Conservation (phyloP, 2,329 filamentous ascomycete genomes). For the Fusarium sp. region DNA sequence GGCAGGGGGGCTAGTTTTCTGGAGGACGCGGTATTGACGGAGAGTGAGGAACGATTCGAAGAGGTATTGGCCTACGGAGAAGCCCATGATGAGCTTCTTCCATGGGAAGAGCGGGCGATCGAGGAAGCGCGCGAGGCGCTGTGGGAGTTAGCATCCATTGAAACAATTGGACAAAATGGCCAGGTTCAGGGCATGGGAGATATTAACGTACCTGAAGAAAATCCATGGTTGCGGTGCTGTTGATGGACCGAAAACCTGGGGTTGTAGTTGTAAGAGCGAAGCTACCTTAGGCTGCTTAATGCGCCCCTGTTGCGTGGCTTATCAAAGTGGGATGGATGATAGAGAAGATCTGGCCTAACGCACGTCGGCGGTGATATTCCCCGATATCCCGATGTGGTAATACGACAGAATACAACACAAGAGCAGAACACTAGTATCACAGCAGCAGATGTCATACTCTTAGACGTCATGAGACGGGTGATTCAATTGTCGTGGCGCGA, state of each 20-base stretch:
- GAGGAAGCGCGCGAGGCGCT: slow-evolving; percentile 83
- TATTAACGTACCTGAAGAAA: slow-evolving; percentile 54
- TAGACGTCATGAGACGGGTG: not conserved
- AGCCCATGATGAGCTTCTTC: slow-evolving; percentile 96
- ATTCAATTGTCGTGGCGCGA: not conserved
- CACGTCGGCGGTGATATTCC: slow-evolving; percentile 20
- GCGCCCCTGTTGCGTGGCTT: slow-evolving; percentile 9
- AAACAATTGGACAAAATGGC: not conserved
- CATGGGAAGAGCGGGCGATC: slow-evolving; percentile 95
- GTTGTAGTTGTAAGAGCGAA: slow-evolving; percentile 36
- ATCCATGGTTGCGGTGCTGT: slow-evolving; percentile 51
- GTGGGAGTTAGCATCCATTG: slow-evolving; percentile 24
- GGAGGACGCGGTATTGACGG: slow-evolving; percentile 88
- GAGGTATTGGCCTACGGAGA: slow-evolving; percentile 89
- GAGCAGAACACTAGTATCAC: not conserved
- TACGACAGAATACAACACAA: not conserved
- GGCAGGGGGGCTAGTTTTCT: slow-evolving; percentile 81
- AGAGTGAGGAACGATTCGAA: slow-evolving; percentile 90
- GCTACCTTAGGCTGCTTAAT: slow-evolving; percentile 11
- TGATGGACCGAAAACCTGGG: slow-evolving; percentile 32
- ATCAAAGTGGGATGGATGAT: slow-evolving; percentile 27
- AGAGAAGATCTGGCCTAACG: slow-evolving; percentile 39
- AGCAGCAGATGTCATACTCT: not conserved
- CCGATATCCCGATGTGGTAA: slow-evolving; percentile 34
- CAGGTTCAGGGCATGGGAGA: not conserved